Evolutionary conservation across 31 red algal genomes (phyloP).

Genomic region (Endocladia muricata): DNA sequence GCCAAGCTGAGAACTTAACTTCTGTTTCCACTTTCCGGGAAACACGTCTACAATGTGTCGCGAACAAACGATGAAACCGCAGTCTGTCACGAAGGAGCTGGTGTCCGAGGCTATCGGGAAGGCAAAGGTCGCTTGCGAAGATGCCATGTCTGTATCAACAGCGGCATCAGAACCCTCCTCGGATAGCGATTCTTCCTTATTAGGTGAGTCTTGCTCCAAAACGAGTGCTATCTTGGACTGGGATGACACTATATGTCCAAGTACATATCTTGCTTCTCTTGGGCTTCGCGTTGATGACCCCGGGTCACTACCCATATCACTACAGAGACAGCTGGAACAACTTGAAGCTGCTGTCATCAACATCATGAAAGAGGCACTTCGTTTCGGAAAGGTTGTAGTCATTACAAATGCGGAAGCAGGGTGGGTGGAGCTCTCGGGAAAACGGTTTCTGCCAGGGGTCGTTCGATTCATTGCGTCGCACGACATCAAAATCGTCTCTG

Average conservation of each 20-base stretch:
- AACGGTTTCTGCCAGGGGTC: constrained; percentile 83
- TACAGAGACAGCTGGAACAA: constrained; percentile 47
- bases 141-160: not conserved
- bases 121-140: no score
- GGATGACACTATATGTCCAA: constrained; percentile 72
- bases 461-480: constrained; percentile 42
- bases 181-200: not conserved
- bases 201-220: constrained; percentile 19
- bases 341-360: constrained; percentile 76
- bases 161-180: not conserved
- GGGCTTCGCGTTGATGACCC: constrained; percentile 53
- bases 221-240: constrained; percentile 63
- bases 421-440: constrained; percentile 85
- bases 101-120: no score
- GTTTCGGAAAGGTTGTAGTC: constrained; percentile 71
- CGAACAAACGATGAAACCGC: no score
- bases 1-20: no score
- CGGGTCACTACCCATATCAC: constrained; percentile 7
- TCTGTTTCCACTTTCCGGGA: no score
- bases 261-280: constrained; percentile 45
- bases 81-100: no score
- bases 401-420: constrained; percentile 95
- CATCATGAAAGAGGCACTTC: constrained; percentile 66
- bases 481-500: constrained; percentile 83
- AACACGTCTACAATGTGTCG: no score